phyloP scores from a whole-genome alignment of 805 yeast genomes.

The Clavispora phyllophila region DNA sequence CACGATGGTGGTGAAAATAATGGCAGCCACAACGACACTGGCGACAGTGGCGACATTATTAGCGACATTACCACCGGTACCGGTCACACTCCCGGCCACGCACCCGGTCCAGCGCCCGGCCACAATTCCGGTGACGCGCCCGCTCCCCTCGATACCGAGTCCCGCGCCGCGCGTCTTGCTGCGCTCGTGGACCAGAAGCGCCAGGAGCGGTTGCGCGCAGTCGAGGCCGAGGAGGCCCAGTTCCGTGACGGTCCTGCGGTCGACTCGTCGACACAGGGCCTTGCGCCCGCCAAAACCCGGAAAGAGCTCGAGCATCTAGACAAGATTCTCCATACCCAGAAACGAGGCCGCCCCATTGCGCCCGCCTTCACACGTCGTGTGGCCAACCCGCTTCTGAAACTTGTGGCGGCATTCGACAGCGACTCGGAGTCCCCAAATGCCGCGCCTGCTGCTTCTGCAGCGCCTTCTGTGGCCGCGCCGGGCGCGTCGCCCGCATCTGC shows the following conservation, averaged over 20 bases:
- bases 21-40: not conserved
- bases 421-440: slow-evolving; percentile 17
- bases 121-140: no score
- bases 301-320: slow-evolving; percentile 30
- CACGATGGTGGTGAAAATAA: not conserved
- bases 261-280: slow-evolving; percentile 14
- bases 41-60: no score
- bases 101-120: no score
- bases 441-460: no score
- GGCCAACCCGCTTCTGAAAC: slow-evolving; percentile 25
- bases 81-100: no score
- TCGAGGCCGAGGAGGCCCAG: slow-evolving; percentile 23
- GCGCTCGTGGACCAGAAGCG: slow-evolving; percentile 5
- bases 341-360: slow-evolving; percentile 25
- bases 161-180: not conserved
- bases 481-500: no score
- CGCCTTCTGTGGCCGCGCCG: no score
- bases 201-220: slow-evolving; percentile 1
- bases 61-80: no score
- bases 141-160: no score
- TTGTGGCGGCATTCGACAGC: slow-evolving; percentile 30
- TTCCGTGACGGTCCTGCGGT: slow-evolving; percentile 17
- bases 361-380: slow-evolving; percentile 26
- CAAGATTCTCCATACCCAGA: slow-evolving; percentile 29
- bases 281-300: slow-evolving; percentile 13